Evolutionary conservation across 2,329 filamentous ascomycete species (phyloP).

Genomic region (Chaetoscypha palmicola): DNA sequence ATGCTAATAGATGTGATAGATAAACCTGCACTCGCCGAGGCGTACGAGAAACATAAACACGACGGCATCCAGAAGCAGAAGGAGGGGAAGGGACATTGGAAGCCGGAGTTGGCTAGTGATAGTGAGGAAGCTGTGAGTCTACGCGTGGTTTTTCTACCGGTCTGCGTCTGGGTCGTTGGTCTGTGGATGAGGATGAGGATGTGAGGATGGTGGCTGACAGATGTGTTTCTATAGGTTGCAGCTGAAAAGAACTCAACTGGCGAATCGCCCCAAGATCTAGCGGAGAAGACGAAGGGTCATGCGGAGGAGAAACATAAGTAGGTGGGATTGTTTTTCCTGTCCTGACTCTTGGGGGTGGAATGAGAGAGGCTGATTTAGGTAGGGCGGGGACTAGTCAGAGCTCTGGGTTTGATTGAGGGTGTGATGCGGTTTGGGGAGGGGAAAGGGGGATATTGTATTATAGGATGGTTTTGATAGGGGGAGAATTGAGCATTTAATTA

Average conservation of each 20-base stretch:
- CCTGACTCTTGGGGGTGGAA: background rate
- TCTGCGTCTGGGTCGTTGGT: background rate
- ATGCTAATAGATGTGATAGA: constrained; percentile 9
- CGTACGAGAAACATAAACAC: constrained; percentile 52
- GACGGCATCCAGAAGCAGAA: constrained; percentile 60
- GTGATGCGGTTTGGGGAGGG: background rate
- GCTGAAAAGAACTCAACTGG: constrained; percentile 20
- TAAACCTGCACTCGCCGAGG: constrained; percentile 29
- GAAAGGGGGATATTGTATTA: background rate
- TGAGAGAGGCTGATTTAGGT: constrained; percentile 3
- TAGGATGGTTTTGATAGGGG: background rate
- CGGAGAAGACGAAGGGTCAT: constrained; percentile 48
- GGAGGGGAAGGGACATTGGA: constrained; percentile 66
- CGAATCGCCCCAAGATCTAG: constrained; percentile 49
- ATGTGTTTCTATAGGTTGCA: constrained; percentile 13
- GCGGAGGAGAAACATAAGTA: constrained; percentile 35
- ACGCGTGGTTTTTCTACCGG: background rate
- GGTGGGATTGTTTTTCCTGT: constrained; percentile 12
- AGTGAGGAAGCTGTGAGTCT: constrained; percentile 65
- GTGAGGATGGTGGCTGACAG: background rate
- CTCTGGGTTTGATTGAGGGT: constrained; percentile 16
- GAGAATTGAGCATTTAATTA: too few species aligned
- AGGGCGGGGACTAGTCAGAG: constrained; percentile 27
- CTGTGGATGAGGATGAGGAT: background rate
- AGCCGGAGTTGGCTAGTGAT: constrained; percentile 67